Evolutionary conservation across 345 rosid species (phyloP).

Genomic region (Erucastrum elatum): DNA sequence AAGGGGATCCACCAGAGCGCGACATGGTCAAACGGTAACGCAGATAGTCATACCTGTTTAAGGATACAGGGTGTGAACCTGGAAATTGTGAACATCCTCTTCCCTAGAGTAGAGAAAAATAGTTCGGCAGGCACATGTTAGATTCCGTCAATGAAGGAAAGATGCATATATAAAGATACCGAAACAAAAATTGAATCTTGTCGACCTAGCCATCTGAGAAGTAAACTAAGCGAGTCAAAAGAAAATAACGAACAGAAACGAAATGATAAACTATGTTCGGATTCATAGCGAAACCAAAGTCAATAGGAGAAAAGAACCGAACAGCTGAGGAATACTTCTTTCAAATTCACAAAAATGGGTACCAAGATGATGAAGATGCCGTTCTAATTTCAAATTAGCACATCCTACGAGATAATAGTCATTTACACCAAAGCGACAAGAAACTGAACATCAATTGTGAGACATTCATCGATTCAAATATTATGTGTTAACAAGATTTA

Average conservation of each 20-base stretch:
- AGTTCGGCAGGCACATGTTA: slow-evolving; percentile 10
- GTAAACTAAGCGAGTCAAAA: background rate
- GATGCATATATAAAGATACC: background rate
- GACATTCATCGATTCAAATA: slow-evolving; percentile 1
- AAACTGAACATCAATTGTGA: slow-evolving; percentile 8
- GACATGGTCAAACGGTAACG: background rate
- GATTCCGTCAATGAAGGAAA: slow-evolving; percentile 2
- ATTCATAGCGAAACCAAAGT: too few species aligned
- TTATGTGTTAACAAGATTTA: slow-evolving; percentile 6
- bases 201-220: background rate
- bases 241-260: slow-evolving; percentile 3
- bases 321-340: slow-evolving; percentile 4
- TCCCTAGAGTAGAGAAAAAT: slow-evolving; percentile 49
- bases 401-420: background rate
- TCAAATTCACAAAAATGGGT: slow-evolving; percentile 8
- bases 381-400: slow-evolving; percentile 15
- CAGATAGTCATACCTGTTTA: slow-evolving; percentile 55
- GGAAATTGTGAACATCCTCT: slow-evolving; percentile 71
- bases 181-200: background rate
- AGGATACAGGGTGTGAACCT: slow-evolving; percentile 88
- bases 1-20: background rate
- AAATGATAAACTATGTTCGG: background rate
- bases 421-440: background rate
- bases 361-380: background rate
- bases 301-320: background rate